Base-by-base conservation (phyloP, 805 yeast genomes). In the Starmerella riodocensis region DNA sequence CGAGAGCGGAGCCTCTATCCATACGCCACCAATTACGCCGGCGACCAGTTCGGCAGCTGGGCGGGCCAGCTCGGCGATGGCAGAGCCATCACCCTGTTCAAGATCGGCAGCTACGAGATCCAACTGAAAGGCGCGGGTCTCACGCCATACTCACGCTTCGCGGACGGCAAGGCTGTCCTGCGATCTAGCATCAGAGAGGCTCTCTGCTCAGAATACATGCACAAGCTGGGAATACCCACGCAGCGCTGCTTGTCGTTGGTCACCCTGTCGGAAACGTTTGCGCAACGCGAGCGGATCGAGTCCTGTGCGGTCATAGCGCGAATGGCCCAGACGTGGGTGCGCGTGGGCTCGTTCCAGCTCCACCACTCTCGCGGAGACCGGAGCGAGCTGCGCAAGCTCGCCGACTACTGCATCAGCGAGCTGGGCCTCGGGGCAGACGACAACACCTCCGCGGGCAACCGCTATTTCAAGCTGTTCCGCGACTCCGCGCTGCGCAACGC, bases 1-100 rank as follows among this genome's bases (percentile, higher is more conserved):
- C 53, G 53, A 7, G 53, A 55, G 16, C 36, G 46, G n/a, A 42
- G 35, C 4, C 69, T 79, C 1, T 73, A 73, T 49, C 97, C 98
- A 0, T 88, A 80, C 59, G 73, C 95, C 11, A 86, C 80, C 57
- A 82, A 88, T 0, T 88, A 88, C 58, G 94, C 97, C 1, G 98
- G 98, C 1, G 84, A 78, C 68, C 98, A 88, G 55, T 88, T 91
- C 64, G 97, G 98, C 3, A 74, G 73, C 48, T 88, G 88, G 73
- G 96, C 96, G 0, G 97, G 97, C 2, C 98, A 91, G 58, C 63
- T 88, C 45, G 98, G 98, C 6, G 98, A 88, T 57, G 98, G 98
- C 1, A 64, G 98, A 43, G 95, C 84, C 2, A 70, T 77, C 6
- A 83, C 80, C 52, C 61, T 88, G 32, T 86, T 88, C 61, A 88